phyloP scores from a whole-genome alignment of 2,329 filamentous ascomycete species.

The Rutstroemia sydowiana region DNA sequence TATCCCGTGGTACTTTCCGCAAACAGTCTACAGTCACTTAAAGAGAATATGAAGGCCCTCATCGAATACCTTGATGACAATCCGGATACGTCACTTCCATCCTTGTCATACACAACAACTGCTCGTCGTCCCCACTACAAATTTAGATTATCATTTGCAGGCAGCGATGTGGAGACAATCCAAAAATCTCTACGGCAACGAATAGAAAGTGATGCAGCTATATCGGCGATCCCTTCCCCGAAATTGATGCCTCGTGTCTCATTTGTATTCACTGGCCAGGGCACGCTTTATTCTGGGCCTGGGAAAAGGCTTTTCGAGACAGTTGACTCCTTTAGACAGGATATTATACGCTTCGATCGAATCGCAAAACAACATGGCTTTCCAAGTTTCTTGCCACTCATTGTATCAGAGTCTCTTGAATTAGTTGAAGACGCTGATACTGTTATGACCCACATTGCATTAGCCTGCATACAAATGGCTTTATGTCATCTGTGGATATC shows the following conservation, averaged over 20 bases:
- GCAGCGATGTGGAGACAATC: not conserved
- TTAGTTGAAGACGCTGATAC: not conserved
- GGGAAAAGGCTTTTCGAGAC: not conserved
- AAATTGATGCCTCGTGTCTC: too few species aligned
- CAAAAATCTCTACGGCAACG: not conserved
- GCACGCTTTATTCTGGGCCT: not conserved
- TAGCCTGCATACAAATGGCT: not conserved
- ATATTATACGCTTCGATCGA: not conserved
- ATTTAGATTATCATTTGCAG: not conserved
- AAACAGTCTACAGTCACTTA: not conserved
- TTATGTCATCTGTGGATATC: not conserved
- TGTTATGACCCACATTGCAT: not conserved
- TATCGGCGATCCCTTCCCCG: not conserved
- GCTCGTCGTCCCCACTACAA: not conserved
- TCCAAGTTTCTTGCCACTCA: not conserved
- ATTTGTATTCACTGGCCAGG: constrained; percentile 3
- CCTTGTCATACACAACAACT: constrained; percentile 3
- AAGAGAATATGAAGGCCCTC: not conserved
- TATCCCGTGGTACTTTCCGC: not conserved
- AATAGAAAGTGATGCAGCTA: not conserved
- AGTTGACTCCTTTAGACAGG: not conserved
- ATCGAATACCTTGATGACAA: not conserved
- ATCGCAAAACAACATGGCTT: not conserved
- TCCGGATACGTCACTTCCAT: not conserved
- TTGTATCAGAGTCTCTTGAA: not conserved